Evolutionary conservation across 2,329 filamentous ascomycete genomes (phyloP), one percentile per base, ranked within the genome.

Genomic region (Xylariaceae sp.): DNA sequence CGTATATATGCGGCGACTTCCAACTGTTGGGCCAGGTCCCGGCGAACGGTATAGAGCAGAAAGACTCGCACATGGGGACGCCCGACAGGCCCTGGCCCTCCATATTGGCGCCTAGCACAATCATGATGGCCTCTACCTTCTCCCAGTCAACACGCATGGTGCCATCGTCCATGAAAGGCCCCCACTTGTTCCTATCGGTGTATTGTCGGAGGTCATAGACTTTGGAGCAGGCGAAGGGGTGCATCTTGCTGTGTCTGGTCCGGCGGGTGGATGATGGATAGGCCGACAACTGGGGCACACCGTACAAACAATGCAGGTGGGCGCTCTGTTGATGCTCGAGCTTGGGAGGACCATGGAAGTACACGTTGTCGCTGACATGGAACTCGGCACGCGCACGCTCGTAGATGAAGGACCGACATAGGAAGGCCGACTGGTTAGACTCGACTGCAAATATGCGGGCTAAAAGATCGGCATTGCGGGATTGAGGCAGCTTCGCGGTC

Each of bases 181-280:
- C 89, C 88, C 89, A 92, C 29, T 77, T 68, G 1, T 81, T 86
- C 21, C 71, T 68, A 2, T 73, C 67, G 0, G 81, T 87, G 69
- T 91, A 89, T 59, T 86, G 79, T 1, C 89, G 78, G 41, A 92
- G 71, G 65, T 92, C 88, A 60, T 92, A 93, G 3, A 92, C 87
- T 57, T 83, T 82, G 39, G 84, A 82, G 48, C 84, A 80, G 1
- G 89, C 89, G 59, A 79, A 86, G 1, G 84, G 81, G 65, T 84
- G 85, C 59, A 64, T 75, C 13, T 68, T 66, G 11, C 65, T 68
- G 6, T 68, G 69, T 10, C 73, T 62, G 9, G 71, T 70, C 23
- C 72, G 65, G n/a, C 48, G 59, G 9, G 71, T 69, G 20, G 67
- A 56, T 24, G 70, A 59, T 6, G 63, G 61, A 10, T 63, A 55